phyloP scores from a whole-genome alignment of 1,139 yeast genomes.

The Yamadazyma diospyri region DNA sequence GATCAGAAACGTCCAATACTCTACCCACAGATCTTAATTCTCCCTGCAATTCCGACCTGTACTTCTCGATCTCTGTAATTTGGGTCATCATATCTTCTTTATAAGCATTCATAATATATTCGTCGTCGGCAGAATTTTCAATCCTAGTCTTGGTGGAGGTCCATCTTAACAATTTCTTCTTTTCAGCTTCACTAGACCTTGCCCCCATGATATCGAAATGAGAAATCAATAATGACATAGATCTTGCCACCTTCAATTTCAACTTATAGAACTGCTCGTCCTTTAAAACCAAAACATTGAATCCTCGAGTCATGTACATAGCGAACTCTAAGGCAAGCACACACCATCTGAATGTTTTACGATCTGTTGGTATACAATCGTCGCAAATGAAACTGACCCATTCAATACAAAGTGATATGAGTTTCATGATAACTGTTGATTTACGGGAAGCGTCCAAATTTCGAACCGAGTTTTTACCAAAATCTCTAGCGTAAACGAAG shows the following conservation, averaged over 20 bases:
- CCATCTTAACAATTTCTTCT: slow-evolving; percentile 51
- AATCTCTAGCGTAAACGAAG: slow-evolving; percentile 80
- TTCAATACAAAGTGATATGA: slow-evolving; percentile 74
- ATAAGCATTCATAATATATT: slow-evolving; percentile 50
- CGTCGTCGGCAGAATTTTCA: slow-evolving; percentile 60
- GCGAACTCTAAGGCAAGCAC: slow-evolving; percentile 94
- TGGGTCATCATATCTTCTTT: slow-evolving; percentile 59
- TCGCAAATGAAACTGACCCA: slow-evolving; percentile 94
- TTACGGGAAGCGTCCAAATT: slow-evolving; percentile 64
- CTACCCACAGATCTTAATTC: slow-evolving; percentile 68
- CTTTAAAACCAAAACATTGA: slow-evolving; percentile 75
- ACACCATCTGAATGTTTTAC: slow-evolving; percentile 92
- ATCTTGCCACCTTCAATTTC: slow-evolving; percentile 84
- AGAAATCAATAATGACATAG: slow-evolving; percentile 89
- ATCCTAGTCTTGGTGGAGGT: slow-evolving; percentile 44
- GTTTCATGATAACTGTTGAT: slow-evolving; percentile 65
- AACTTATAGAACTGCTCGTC: slow-evolving; percentile 73
- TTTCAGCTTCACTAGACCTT: slow-evolving; percentile 80
- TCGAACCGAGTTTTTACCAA: slow-evolving; percentile 69
- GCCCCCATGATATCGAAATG: slow-evolving; percentile 99
- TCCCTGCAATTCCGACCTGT: slow-evolving; percentile 47
- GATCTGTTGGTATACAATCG: slow-evolving; percentile 90
- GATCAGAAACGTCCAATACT: slow-evolving; percentile 82
- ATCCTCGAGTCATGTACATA: slow-evolving; percentile 91
- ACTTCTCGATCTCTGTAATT: slow-evolving; percentile 55